These are phyloP conservation scores for Russula dissimulans DNA, from an alignment of 768 basidiomycete genomes.

Conservation along the genomic window DNA sequence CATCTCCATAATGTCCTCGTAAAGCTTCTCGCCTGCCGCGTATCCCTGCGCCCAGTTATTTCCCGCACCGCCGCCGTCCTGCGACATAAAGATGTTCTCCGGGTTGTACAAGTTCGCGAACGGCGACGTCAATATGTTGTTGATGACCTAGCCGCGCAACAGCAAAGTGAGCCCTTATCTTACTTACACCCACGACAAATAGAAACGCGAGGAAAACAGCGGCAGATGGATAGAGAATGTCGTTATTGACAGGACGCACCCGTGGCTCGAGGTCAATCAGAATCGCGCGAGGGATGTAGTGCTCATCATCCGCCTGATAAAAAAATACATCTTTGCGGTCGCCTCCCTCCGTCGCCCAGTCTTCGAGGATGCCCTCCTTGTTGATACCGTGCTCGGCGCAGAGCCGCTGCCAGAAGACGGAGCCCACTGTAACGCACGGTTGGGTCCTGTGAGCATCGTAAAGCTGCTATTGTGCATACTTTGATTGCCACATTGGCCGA, in stretches of 20 bases:
- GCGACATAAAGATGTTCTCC: constrained; percentile 92
- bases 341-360: constrained; percentile 91
- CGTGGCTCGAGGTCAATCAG: constrained; percentile 94
- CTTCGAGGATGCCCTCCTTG: constrained; percentile 90
- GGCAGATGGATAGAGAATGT: neutral
- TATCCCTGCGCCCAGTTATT: constrained; percentile 99
- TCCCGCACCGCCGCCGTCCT: constrained; percentile 97
- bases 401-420: constrained; percentile 96
- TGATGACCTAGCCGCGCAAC: constrained; percentile 64
- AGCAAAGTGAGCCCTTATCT: no score
- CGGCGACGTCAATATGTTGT: constrained; percentile 82
- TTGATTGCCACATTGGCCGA: constrained; percentile 91
- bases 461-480: constrained; percentile 36
- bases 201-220: no score
- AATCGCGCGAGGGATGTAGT: constrained; percentile 95
- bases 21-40: constrained; percentile 78
- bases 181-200: no score
- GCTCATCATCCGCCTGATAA: constrained; percentile 99
- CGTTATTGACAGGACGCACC: constrained; percentile 40
- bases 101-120: constrained; percentile 93
- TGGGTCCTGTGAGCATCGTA: constrained; percentile 4
- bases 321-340: constrained; percentile 99
- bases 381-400: constrained; percentile 98
- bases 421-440: constrained; percentile 57
- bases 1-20: constrained; percentile 99